These are phyloP conservation scores for Phytophthora fragariaefolia DNA, from an alignment of 352 stramenopile species.

Conservation along the genomic window DNA sequence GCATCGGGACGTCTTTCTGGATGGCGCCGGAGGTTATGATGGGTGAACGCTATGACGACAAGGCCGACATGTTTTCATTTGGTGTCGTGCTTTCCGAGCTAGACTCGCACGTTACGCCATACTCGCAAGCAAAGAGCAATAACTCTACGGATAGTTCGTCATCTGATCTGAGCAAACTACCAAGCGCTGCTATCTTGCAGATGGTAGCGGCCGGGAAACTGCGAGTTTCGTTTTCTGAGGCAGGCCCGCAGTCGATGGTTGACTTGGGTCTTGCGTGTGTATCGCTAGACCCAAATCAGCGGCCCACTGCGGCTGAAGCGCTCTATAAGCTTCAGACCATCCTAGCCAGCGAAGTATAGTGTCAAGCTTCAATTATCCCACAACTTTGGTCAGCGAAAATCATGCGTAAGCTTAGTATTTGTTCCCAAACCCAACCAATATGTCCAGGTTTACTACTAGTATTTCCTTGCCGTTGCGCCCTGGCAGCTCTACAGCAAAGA, in stretches of 20 bases:
- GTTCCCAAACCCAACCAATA: too few species aligned
- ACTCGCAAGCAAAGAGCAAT: constrained; percentile 34
- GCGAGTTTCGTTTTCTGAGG: constrained; percentile 44
- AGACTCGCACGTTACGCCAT: constrained; percentile 39
- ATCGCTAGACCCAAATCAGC: constrained; percentile 39
- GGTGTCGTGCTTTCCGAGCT: constrained; percentile 52
- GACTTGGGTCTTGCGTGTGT: constrained; percentile 42
- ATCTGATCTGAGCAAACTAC: constrained; percentile 24
- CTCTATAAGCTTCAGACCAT: constrained; percentile 48
- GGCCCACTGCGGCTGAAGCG: constrained; percentile 46
- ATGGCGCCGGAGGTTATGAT: constrained; percentile 56
- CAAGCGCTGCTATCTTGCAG: constrained; percentile 54
- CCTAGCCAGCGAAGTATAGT: constrained; percentile 32
- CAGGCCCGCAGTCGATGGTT: constrained; percentile 29
- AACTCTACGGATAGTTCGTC: constrained; percentile 17
- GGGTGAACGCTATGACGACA: constrained; percentile 49
- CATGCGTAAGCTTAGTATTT: too few species aligned
- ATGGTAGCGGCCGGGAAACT: constrained; percentile 51
- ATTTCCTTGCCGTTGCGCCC: too few species aligned
- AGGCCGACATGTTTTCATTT: constrained; percentile 60
- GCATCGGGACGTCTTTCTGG: constrained; percentile 52
- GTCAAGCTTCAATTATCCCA: background rate
- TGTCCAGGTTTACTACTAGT: too few species aligned
- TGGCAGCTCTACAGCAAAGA: too few species aligned
- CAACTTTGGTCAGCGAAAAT: too few species aligned